These are phyloP conservation scores for Gossypium trilobum DNA, from an alignment of 441 rosid species.

Conservation along the genomic window DNA sequence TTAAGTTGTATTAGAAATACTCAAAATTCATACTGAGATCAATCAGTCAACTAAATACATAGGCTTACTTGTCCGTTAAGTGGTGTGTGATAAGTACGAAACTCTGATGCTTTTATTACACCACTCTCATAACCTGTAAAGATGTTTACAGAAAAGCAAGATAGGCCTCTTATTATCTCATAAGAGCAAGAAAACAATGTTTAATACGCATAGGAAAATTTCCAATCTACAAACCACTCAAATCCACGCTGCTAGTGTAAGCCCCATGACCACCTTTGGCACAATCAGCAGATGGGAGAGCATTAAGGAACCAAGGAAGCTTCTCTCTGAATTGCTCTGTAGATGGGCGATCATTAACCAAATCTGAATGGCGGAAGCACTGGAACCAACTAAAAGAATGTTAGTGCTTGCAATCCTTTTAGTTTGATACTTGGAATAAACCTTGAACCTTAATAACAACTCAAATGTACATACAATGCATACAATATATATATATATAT, in stretches of 20 bases:
- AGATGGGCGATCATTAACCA: slow-evolving; percentile 48
- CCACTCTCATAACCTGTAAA: slow-evolving; percentile 55
- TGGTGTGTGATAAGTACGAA: slow-evolving; percentile 70
- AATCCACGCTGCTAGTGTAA: slow-evolving; percentile 56
- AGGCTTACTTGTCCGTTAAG: slow-evolving; percentile 54
- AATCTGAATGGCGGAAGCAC: slow-evolving; percentile 65
- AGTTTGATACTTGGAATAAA: background rate
- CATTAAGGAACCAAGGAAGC: slow-evolving; percentile 67
- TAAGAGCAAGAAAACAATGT: background rate
- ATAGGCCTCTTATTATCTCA: background rate
- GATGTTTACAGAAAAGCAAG: background rate
- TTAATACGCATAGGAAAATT: slow-evolving; percentile 7
- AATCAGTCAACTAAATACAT: slow-evolving; percentile 12
- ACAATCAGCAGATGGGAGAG: slow-evolving; percentile 74
- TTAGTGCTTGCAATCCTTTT: slow-evolving; percentile 18
- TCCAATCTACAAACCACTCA: slow-evolving; percentile 37
- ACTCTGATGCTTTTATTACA: slow-evolving; percentile 57
- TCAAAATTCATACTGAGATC: background rate
- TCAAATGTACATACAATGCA: background rate
- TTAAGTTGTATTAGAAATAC: background rate
- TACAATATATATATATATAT: background rate
- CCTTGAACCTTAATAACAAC: background rate
- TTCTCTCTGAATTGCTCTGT: slow-evolving; percentile 54
- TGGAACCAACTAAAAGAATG: slow-evolving; percentile 28
- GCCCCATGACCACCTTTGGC: slow-evolving; percentile 87